These are phyloP conservation scores for Wickerhamomyces silvicola DNA, from an alignment of 805 yeast genomes.

Conservation along the genomic window DNA sequence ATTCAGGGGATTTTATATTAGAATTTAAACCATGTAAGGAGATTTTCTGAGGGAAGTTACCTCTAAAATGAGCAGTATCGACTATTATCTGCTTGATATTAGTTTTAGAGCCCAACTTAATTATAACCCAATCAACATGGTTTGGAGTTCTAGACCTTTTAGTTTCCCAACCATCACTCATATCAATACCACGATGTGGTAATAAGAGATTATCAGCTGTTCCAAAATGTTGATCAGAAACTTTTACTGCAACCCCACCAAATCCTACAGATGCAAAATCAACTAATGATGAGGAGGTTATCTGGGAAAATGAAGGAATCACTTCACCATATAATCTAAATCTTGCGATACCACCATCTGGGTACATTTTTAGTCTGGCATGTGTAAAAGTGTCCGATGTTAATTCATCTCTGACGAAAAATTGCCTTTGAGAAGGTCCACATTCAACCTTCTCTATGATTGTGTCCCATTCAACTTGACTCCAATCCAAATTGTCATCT, in stretches of 20 bases:
- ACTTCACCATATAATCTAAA: conserved; percentile 86
- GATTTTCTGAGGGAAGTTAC: conserved; percentile 85
- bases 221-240: conserved; percentile 92
- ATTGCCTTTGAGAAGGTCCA: conserved; percentile 85
- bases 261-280: conserved; percentile 78
- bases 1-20: conserved; percentile 30
- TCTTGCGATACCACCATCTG: conserved; percentile 97
- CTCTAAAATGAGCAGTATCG: conserved; percentile 92
- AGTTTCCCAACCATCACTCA: conserved; percentile 99
- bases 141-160: conserved; percentile 76
- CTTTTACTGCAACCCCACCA: conserved; percentile 84
- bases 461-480: conserved; percentile 49
- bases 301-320: conserved; percentile 54
- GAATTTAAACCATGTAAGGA: conserved; percentile 54
- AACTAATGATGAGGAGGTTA: conserved; percentile 25
- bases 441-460: conserved; percentile 70
- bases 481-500: conserved; percentile 11
- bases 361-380: conserved; percentile 84
- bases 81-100: conserved; percentile 55
- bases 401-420: conserved; percentile 54
- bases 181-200: conserved; percentile 93
- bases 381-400: conserved; percentile 70
- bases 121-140: conserved; percentile 88
- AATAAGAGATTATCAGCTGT: conserved; percentile 81
- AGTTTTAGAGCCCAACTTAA: conserved; percentile 66